phyloP scores from a whole-genome alignment of 75 land plant species.

The Pinus taeda region DNA sequence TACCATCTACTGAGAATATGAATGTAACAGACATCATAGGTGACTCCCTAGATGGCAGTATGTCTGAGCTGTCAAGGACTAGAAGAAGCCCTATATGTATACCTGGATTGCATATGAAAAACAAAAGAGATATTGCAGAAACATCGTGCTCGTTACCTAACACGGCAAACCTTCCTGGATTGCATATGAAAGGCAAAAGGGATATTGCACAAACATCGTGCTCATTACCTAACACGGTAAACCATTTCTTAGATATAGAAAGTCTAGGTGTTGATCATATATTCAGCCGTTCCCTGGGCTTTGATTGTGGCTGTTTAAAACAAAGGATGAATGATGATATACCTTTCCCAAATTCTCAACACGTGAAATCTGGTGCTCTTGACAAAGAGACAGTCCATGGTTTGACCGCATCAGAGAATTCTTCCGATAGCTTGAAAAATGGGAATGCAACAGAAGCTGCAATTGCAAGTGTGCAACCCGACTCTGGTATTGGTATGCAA shows the following conservation, averaged over 20 bases:
- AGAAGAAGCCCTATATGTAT: too few species aligned
- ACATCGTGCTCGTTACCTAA: too few species aligned
- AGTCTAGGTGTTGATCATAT: not conserved
- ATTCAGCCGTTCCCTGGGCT: conserved; percentile 33
- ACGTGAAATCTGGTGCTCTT: not conserved
- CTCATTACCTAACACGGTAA: conserved; percentile 36
- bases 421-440: not conserved
- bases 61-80: too few species aligned
- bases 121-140: too few species aligned
- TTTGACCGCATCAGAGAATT: not conserved
- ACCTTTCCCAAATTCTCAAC: not conserved
- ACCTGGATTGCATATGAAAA: not conserved
- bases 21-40: too few species aligned
- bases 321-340: not conserved
- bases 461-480: conserved; percentile 3
- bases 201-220: conserved; percentile 1
- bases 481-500: conserved; percentile 7
- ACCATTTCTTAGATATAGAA: conserved; percentile 7
- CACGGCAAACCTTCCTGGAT: not conserved
- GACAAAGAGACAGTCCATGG: conserved; percentile 4
- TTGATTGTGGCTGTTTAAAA: conserved; percentile 7
- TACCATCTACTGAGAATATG: too few species aligned
- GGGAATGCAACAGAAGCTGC: conserved; percentile 1
- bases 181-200: not conserved
- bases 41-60: too few species aligned